A percentile compares a stretch with the other conserved stretches of the same genome.
Evolutionary conservation across 2,329 filamentous ascomycete species (phyloP).

Genomic region (Cryphonectria radicalis): DNA sequence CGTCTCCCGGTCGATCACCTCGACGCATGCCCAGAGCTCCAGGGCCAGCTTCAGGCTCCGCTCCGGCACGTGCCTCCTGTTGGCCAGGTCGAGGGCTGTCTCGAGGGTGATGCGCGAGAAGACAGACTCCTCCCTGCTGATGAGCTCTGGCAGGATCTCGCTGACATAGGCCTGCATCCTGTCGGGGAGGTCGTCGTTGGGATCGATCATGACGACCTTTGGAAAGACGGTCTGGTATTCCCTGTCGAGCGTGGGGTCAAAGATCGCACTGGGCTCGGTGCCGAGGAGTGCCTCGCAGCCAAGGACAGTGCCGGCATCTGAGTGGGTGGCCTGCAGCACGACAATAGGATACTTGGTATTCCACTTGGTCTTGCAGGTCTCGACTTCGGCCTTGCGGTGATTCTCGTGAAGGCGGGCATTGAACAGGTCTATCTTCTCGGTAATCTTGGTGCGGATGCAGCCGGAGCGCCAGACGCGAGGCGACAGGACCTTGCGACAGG

Average conservation of each 20-base stretch:
- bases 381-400: conserved; percentile 63
- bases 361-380: conserved; percentile 55
- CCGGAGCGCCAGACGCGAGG: conserved; percentile 68
- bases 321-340: conserved; percentile 62
- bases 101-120: conserved; percentile 64
- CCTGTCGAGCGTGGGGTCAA: conserved; percentile 42
- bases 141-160: conserved; percentile 59
- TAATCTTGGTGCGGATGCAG: conserved; percentile 65
- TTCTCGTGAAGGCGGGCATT: conserved; percentile 67
- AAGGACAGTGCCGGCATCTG: conserved; percentile 51
- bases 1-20: conserved; percentile 67
- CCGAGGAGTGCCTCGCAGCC: conserved; percentile 48
- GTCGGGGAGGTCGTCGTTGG: conserved; percentile 62
- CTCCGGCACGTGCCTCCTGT: conserved; percentile 49
- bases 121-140: conserved; percentile 62
- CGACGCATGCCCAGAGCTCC: conserved; percentile 68
- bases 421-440: conserved; percentile 65
- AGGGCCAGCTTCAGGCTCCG: conserved; percentile 61
- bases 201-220: conserved; percentile 61
- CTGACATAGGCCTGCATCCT: conserved; percentile 66
- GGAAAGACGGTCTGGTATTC: conserved; percentile 40
- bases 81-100: conserved; percentile 50
- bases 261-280: conserved; percentile 38
- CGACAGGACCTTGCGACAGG: conserved; percentile 65
- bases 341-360: conserved; percentile 54